Evolutionary conservation across 192 early-diverging fungal species (phyloP), one percentile per base, ranked within the genome.

Genomic region (Umbelopsis sp.): DNA sequence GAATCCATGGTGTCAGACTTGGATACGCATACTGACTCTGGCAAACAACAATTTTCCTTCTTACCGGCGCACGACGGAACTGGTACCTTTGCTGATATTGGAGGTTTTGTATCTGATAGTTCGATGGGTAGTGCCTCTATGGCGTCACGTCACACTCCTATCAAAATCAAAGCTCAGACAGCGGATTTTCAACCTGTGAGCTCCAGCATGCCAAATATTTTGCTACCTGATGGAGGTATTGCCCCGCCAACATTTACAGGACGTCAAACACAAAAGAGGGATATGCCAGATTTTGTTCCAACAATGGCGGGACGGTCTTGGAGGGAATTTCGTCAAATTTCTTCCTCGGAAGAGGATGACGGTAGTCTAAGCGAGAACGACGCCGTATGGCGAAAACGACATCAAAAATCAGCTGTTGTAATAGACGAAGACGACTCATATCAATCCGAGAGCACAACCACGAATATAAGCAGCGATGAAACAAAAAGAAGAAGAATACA

Each of bases 51-150:
- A 21, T 50, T 49, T 16, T 71, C 22, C 67, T 76, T 48, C 16
- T 48, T 79, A 22, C 78, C 78, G 33, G 70, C 73, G 23, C 78
- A 79, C 51, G 78, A 79, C 48, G 78, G 78, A 13, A 75, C 78
- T 13, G 78, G 78, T 15, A 67, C 70, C 16, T 79, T 79, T 69
- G 53, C 71, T 1, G 27, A 51, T 33, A 65, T 69, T 27, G 71
- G 49, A 33, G 61, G 46, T 11, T 45, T 66, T 3, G 25, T 51
- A 46, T 49, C 45, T 2, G 37, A 58, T 71, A 41, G 48, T 50
- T 46, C 46, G 21, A n/a, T 16, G 45, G 49, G 30, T n/a, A 68
- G 23, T 22, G 46, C 21, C 18, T 65, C 64, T 13, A 45, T 27
- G 9, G 49, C 23, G 33, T 58, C 33, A 12, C 46, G 27, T 18